phyloP scores from a whole-genome alignment of 306 rosid genomes.

The Coriaria nepalensis region DNA sequence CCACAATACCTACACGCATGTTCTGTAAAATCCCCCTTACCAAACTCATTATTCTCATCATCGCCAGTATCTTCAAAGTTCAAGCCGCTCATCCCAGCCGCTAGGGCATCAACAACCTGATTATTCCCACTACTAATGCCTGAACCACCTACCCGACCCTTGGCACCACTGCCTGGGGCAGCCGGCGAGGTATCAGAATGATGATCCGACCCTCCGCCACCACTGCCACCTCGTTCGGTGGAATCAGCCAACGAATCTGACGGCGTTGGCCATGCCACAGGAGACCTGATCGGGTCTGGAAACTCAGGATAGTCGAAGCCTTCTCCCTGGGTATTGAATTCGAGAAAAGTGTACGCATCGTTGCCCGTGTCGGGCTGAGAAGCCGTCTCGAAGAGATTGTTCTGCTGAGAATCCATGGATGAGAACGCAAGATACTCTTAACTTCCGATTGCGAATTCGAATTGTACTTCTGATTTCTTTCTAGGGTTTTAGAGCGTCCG shows the following conservation, averaged over 20 bases:
- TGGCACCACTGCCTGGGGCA: slow-evolving; percentile 58
- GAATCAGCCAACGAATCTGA: slow-evolving; percentile 75
- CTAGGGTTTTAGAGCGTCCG: slow-evolving; percentile 27
- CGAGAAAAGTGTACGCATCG: slow-evolving; percentile 98
- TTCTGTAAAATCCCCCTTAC: slow-evolving; percentile 88
- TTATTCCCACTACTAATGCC: slow-evolving; percentile 42
- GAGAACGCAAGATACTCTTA: neutral
- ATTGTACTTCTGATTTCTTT: neutral
- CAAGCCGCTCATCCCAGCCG: slow-evolving; percentile 83
- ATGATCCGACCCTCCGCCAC: slow-evolving; percentile 57
- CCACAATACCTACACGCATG: slow-evolving; percentile 98
- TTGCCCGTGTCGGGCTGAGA: slow-evolving; percentile 91
- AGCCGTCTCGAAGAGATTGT: slow-evolving; percentile 76
- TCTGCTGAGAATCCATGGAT: slow-evolving; percentile 76
- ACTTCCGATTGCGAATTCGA: slow-evolving; percentile 7
- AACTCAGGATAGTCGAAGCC: slow-evolving; percentile 94
- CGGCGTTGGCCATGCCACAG: slow-evolving; percentile 91
- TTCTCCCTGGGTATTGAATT: slow-evolving; percentile 96
- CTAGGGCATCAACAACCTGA: slow-evolving; percentile 68
- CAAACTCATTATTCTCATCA: slow-evolving; percentile 67
- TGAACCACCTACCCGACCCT: slow-evolving; percentile 39
- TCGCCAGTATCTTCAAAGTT: slow-evolving; percentile 93
- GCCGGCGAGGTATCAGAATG: slow-evolving; percentile 89
- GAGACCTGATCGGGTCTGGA: slow-evolving; percentile 83
- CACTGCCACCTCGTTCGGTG: slow-evolving; percentile 46